Evolutionary conservation across 192 early-diverging fungal species (phyloP), one percentile per base, ranked within the genome.

Genomic region (Pecoramyces ruminantium): DNA sequence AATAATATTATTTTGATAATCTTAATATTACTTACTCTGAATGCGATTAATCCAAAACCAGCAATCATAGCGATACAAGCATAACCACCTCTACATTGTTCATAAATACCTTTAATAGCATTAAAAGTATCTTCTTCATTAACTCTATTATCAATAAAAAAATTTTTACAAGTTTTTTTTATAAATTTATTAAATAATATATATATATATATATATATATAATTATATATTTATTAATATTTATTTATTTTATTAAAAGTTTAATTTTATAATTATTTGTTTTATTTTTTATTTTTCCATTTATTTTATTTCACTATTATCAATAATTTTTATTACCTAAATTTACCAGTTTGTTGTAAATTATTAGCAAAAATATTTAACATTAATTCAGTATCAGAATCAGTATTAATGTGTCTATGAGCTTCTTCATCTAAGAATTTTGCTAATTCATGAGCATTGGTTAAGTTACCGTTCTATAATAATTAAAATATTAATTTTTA

Each of bases 391-490:
- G 97, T 98, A 88, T 99, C 98, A 9, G 98, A 99, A 83, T 98
- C 96, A 16, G 98, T 99, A 88, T 99, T 99, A 88, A 99, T 97
- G 85, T 99, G 98, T 78, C 98, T 93, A 88, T 99, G 98, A 39
- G 97, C 96, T 78, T 95, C 93, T 81, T 92, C 87, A 88, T 99
- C 98, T 77, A 99, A 85, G 80, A 94, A 98, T 29, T 90, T 87
- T 82, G 92, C 91, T 81, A 99, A 88, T 82, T 98, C 95, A 30
- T 84, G 86, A 42, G 97, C 93, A 86, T 99, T 99, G 29, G 96
- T 96, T 83, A 99, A 86, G 86, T 98, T 99, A 51, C 98, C 98
- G 86, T 99, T 99, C 94, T 95, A 87, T 38, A 28, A 21, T 21
- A 51, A 51, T 21, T 21, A 51, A 51, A 21, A 21, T 4, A 51